Conservation (phyloP, 2,329 filamentous ascomycete genomes). For the Calcarisporium arbuscula region DNA sequence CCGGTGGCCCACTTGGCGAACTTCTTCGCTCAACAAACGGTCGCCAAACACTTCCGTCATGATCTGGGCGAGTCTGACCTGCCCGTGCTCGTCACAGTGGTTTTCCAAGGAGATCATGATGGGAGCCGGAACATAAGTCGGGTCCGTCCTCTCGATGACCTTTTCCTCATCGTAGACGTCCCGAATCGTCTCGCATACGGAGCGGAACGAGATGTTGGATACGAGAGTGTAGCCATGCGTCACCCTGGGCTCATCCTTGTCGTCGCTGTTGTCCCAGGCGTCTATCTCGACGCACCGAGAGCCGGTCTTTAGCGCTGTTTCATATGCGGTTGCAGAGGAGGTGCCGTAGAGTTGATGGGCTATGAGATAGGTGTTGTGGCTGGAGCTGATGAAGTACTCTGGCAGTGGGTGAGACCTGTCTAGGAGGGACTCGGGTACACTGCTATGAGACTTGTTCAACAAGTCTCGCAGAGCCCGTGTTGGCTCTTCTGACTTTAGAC, state of each 20-base stretch:
- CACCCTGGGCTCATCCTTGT: slow-evolving; percentile 60
- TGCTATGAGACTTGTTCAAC: slow-evolving; percentile 50
- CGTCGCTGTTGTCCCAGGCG: slow-evolving; percentile 60
- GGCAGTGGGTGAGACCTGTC: slow-evolving; percentile 56
- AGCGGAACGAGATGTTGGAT: slow-evolving; percentile 57
- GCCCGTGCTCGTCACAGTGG: slow-evolving; percentile 54
- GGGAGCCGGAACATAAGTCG: slow-evolving; percentile 42
- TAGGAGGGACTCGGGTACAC: slow-evolving; percentile 46
- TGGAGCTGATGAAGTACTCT: slow-evolving; percentile 67
- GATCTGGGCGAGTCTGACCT: slow-evolving; percentile 55
- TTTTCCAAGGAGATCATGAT: slow-evolving; percentile 63
- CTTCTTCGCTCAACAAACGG: slow-evolving; percentile 49
- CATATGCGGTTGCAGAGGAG: slow-evolving; percentile 57
- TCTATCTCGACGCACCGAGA: slow-evolving; percentile 69
- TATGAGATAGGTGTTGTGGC: slow-evolving; percentile 67
- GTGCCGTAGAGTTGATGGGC: slow-evolving; percentile 63
- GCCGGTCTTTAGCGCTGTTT: slow-evolving; percentile 54
- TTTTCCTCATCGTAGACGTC: slow-evolving; percentile 55
- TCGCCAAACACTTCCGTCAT: slow-evolving; percentile 59
- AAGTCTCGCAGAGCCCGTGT: slow-evolving; percentile 42
- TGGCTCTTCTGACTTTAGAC: slow-evolving; percentile 32
- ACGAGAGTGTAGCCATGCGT: slow-evolving; percentile 65
- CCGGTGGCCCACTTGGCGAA: slow-evolving; percentile 48
- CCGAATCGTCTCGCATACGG: slow-evolving; percentile 59
- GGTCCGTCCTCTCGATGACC: slow-evolving; percentile 27